Evolutionary conservation across 768 basidiomycete species (phyloP), one percentile per base, ranked within the genome.

Genomic region (Phanerochaete sordida): DNA sequence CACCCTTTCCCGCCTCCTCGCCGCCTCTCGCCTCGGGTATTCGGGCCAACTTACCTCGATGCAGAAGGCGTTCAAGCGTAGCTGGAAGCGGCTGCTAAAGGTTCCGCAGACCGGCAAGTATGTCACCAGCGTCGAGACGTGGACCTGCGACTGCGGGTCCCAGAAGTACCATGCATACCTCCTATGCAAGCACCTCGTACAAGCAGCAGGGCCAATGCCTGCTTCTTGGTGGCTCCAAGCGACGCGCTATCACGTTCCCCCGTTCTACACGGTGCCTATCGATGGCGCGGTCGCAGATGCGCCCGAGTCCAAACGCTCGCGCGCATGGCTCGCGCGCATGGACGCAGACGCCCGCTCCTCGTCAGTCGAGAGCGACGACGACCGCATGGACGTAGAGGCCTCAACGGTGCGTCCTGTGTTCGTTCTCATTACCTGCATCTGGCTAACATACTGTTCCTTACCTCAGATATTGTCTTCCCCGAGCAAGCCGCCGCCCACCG

Each of bases 101-200:
- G 31, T 35, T 23, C 28, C 62, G 15, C 43, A 60, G 27, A 59
- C 49, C 16, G 59, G 62, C 23, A 26, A 30, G 16, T 63, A 63
- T 46, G 28, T 1, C 19, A 63, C 54, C 11, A 24, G 56, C 44
- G 23, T 60, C 30, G 9, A 3, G 6, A 30, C 15, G 4, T 63
- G 62, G 59, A 63, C 58, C 19, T 63, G 62, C 39, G 46, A 59
- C 37, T 63, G 62, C 39, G 62, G 62, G 12, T 33, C 58, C 3
- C 62, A 63, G 51, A 63, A 63, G 27, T 63, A 63, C 37, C 58
- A 59, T 23, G 44, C 62, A 2, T 19, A 63, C 33, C 39, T 63
- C 2, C 53, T 63, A 15, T 63, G 62, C 54, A 63, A 63, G 37
- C 62, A 63, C 33, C 62, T 63, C 5, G 58, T 63, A 8, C 62